These are phyloP conservation scores for Phytophthora rubi DNA, from an alignment of 352 stramenopile species.

Conservation along the genomic window DNA sequence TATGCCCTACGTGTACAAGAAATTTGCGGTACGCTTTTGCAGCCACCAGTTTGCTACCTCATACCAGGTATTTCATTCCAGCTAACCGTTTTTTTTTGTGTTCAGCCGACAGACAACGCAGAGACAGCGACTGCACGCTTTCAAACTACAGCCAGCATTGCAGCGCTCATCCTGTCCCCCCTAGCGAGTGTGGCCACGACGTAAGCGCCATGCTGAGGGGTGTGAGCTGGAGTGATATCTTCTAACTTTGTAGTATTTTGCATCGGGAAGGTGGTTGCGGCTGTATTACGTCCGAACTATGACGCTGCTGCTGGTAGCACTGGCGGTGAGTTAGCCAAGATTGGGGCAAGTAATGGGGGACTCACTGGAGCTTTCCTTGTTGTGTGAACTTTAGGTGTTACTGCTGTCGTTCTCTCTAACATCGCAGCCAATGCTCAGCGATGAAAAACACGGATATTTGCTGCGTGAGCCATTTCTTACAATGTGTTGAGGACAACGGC, in stretches of 20 bases:
- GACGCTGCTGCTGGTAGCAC: slow-evolving; percentile 35
- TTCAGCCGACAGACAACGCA: slow-evolving; percentile 41
- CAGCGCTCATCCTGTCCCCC: slow-evolving; percentile 61
- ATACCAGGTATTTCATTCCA: neutral
- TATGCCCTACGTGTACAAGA: slow-evolving; percentile 80
- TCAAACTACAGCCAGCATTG: slow-evolving; percentile 63
- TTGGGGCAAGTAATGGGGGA: neutral
- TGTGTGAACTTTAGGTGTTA: slow-evolving; percentile 33
- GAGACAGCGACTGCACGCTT: slow-evolving; percentile 52
- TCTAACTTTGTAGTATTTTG: slow-evolving; percentile 4
- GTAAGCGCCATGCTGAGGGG: slow-evolving; percentile 8
- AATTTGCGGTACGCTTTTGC: slow-evolving; percentile 57
- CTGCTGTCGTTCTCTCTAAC: slow-evolving; percentile 57
- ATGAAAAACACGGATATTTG: slow-evolving; percentile 48
- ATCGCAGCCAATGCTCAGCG: slow-evolving; percentile 47
- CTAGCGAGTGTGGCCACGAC: slow-evolving; percentile 29
- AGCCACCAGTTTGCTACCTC: neutral
- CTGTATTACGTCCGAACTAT: slow-evolving; percentile 57
- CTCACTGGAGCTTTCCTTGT: neutral
- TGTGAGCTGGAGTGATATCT: neutral
- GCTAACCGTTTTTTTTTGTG: neutral
- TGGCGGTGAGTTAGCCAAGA: slow-evolving; percentile 44
- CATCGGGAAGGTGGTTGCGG: slow-evolving; percentile 43
- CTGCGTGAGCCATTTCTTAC: slow-evolving; percentile 44
- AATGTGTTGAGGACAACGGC: neutral